Conservation (phyloP, 1,139 yeast genomes). For the Arxiozyma slooffiae region DNA sequence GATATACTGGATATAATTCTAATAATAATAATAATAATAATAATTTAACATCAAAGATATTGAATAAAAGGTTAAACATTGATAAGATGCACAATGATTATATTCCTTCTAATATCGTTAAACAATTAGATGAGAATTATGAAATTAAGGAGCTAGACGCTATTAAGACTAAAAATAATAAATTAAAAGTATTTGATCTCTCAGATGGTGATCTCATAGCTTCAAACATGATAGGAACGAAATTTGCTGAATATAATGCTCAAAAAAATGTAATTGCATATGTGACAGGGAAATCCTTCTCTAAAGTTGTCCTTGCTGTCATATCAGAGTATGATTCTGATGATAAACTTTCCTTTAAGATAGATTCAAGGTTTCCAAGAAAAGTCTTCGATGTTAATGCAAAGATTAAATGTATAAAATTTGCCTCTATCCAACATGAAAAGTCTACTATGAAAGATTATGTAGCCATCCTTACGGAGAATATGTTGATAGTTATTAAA, state of each 20-base stretch:
- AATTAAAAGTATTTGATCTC: background rate
- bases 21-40: too few relatives aligned
- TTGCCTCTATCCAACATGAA: conserved; percentile 17
- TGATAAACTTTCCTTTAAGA: conserved; percentile 9
- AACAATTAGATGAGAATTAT: background rate
- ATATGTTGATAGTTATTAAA: conserved; percentile 16
- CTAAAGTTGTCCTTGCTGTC: conserved; percentile 1
- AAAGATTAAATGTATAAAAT: conserved; percentile 20
- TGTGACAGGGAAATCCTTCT: background rate
- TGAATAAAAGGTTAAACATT: background rate
- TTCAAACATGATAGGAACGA: background rate
- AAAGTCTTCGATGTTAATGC: conserved; percentile 7
- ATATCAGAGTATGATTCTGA: background rate
- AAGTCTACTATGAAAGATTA: conserved; percentile 20
- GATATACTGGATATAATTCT: background rate
- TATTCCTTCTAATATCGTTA: background rate
- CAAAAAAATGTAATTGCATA: background rate
- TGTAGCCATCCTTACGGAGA: conserved; percentile 24
- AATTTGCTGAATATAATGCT: background rate
- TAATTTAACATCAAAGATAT: background rate
- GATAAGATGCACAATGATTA: background rate
- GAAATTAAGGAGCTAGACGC: background rate
- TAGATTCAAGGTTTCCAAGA: conserved; percentile 5
- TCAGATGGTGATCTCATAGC: background rate
- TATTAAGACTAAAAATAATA: background rate